phyloP scores from a whole-genome alignment of 257 asterid species.

The Mentha longifolia region DNA sequence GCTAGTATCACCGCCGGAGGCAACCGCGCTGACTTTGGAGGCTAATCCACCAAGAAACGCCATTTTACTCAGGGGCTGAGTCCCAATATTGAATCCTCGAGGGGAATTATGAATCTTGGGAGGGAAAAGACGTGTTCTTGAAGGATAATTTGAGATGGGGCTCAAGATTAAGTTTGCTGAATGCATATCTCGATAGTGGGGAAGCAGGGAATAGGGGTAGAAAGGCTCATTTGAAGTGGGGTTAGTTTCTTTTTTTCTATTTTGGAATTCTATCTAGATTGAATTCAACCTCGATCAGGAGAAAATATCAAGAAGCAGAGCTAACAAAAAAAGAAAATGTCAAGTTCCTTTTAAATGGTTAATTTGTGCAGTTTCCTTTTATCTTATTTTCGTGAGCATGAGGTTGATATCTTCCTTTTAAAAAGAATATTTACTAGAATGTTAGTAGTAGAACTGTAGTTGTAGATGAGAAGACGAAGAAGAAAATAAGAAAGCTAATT shows the following conservation, averaged over 20 bases:
- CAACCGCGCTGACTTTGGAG: slow-evolving; percentile 43
- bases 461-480: too few species aligned
- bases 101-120: slow-evolving; percentile 37
- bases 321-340: too few species aligned
- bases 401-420: too few species aligned
- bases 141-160: slow-evolving; percentile 45
- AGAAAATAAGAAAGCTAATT: background rate
- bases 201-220: slow-evolving; percentile 2
- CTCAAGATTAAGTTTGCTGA: slow-evolving; percentile 43
- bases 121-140: slow-evolving; percentile 40
- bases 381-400: too few species aligned
- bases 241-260: too few species aligned
- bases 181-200: slow-evolving; percentile 47
- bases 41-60: slow-evolving; percentile 44
- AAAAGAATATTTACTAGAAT: too few species aligned
- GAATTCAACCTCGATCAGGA: background rate
- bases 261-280: background rate
- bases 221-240: slow-evolving; percentile 29
- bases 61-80: slow-evolving; percentile 47
- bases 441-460: too few species aligned
- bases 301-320: background rate
- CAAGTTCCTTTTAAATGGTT: too few species aligned
- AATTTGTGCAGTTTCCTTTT: too few species aligned
- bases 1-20: slow-evolving; percentile 26
- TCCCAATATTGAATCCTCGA: slow-evolving; percentile 31